Percentiles rank a stretch among this genome's conserved stretches.
Evolutionary conservation across 2,329 filamentous ascomycete genomes (phyloP).

Genomic region (Alternaria longipes): DNA sequence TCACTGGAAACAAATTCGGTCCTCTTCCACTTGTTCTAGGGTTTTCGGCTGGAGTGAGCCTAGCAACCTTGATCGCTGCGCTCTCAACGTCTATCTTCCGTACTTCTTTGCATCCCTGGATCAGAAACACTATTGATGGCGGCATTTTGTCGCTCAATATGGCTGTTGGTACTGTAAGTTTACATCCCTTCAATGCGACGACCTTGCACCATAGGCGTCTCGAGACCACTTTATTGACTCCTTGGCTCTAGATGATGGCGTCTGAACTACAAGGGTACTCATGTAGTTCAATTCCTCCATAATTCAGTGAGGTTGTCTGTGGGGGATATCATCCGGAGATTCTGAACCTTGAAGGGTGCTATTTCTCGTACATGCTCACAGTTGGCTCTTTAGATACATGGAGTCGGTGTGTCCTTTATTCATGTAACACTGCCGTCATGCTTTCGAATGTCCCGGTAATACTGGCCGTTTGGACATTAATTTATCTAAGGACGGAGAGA

Average conservation of each 20-base stretch:
- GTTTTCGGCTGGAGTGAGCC: slow-evolving; percentile 25
- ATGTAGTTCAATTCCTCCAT: neutral
- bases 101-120: slow-evolving; percentile 23
- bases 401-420: neutral
- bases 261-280: neutral
- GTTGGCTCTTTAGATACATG: neutral
- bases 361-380: too few relatives aligned
- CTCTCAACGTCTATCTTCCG: slow-evolving; percentile 23
- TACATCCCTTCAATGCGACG: too few relatives aligned
- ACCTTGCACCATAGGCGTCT: neutral
- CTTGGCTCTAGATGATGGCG: neutral
- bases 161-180: slow-evolving; percentile 33
- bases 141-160: slow-evolving; percentile 26
- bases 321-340: neutral
- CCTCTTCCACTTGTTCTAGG: slow-evolving; percentile 12
- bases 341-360: neutral
- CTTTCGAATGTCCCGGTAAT: neutral
- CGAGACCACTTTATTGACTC: neutral
- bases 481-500: neutral
- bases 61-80: slow-evolving; percentile 21
- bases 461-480: neutral
- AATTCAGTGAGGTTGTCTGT: neutral
- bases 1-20: slow-evolving; percentile 20
- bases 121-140: slow-evolving; percentile 28
- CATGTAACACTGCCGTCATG: neutral